phyloP scores from a whole-genome alignment of 177 flowering plant species.

The Vitis hybrid region DNA sequence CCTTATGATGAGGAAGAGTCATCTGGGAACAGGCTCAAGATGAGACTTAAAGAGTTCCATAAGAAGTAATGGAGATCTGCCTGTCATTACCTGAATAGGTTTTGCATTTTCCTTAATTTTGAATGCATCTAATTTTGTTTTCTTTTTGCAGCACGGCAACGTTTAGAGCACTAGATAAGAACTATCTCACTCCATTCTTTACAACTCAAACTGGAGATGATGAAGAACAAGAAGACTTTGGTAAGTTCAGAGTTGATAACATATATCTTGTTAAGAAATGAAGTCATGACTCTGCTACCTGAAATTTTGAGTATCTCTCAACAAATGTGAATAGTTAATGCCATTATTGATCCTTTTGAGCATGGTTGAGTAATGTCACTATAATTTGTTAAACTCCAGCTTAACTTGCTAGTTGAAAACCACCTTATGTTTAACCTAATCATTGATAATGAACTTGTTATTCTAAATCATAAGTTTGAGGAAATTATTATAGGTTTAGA shows the following conservation, averaged over 20 bases:
- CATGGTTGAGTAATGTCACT: too few species aligned
- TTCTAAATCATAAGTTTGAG: too few species aligned
- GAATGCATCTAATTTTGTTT: constrained; percentile 4
- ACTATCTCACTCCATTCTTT: constrained; percentile 97
- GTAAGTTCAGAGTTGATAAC: constrained; percentile 18
- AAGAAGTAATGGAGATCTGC: constrained; percentile 48
- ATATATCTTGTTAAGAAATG: too few species aligned
- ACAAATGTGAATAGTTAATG: too few species aligned
- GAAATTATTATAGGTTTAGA: too few species aligned
- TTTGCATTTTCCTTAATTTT: not conserved
- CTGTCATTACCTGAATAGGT: constrained; percentile 1
- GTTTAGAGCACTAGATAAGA: constrained; percentile 83
- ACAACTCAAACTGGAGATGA: constrained; percentile 82
- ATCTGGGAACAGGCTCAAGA: constrained; percentile 76
- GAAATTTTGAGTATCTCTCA: too few species aligned
- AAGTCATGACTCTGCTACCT: too few species aligned
- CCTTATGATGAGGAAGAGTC: constrained; percentile 63
- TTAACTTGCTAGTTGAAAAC: too few species aligned
- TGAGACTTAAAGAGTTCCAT: constrained; percentile 90
- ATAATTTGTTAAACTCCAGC: too few species aligned
- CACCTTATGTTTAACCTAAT: too few species aligned
- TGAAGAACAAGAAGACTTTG: constrained; percentile 42
- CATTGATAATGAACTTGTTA: too few species aligned
- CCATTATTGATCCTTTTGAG: too few species aligned
- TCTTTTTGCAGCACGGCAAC: constrained; percentile 69